Percentiles rank a stretch among this genome's conserved stretches.
Conservation (phyloP, 371 early-diverging fungal genomes). For the Syncephalastrum monosporum region DNA sequence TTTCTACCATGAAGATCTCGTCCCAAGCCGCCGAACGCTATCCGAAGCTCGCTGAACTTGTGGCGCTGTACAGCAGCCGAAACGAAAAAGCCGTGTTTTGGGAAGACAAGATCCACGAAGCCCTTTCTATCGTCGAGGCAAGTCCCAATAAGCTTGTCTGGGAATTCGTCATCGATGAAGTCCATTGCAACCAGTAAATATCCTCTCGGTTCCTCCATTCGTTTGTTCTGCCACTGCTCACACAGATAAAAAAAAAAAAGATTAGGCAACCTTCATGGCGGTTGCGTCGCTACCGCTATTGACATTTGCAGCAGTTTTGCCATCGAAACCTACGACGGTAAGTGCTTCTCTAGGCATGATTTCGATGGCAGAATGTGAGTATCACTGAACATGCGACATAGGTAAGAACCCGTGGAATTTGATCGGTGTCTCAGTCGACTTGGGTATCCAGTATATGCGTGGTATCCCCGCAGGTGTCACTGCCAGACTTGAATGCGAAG, state of each 20-base stretch:
- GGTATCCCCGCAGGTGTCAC: constrained; percentile 29
- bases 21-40: constrained; percentile 16
- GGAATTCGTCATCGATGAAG: constrained; percentile 32
- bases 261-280: constrained; percentile 43
- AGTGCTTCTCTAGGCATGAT: not conserved
- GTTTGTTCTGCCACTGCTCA: too few relatives aligned
- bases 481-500: constrained; percentile 36
- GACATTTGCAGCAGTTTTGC: constrained; percentile 49
- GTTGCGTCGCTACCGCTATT: constrained; percentile 44
- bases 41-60: constrained; percentile 17
- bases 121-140: constrained; percentile 20
- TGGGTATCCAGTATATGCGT: constrained; percentile 30
- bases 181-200: constrained; percentile 36
- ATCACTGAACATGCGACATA: constrained; percentile 1
- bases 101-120: constrained; percentile 15
- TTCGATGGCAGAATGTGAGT: not conserved
- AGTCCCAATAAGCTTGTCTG: constrained; percentile 25
- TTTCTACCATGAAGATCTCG: constrained; percentile 15
- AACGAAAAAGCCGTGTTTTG: constrained; percentile 10
- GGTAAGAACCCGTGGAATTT: constrained; percentile 24
- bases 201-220: too few relatives aligned
- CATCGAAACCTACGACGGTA: constrained; percentile 20
- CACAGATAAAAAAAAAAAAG: constrained; percentile 1
- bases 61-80: constrained; percentile 2
- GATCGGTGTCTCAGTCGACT: constrained; percentile 42